Percentiles rank a stretch among this genome's conserved stretches.
Evolutionary conservation across 352 stramenopile species (phyloP).

Genomic region (Phytophthora agathidicida): DNA sequence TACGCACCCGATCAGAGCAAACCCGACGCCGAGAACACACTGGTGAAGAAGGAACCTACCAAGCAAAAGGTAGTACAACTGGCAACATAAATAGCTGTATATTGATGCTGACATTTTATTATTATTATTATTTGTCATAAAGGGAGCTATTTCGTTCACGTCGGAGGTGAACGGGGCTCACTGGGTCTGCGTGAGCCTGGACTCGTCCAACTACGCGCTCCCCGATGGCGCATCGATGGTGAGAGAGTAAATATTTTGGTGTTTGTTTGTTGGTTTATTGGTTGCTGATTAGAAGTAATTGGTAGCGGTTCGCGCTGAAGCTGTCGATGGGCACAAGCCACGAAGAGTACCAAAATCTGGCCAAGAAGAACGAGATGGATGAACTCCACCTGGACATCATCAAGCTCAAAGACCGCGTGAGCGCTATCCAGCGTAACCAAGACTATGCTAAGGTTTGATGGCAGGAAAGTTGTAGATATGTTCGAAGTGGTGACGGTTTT

Average conservation of each 20-base stretch:
- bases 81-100: not conserved
- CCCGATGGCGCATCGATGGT: slow-evolving; percentile 73
- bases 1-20: slow-evolving; percentile 55
- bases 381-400: slow-evolving; percentile 81
- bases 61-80: slow-evolving; percentile 57
- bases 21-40: slow-evolving; percentile 45
- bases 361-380: slow-evolving; percentile 86
- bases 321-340: slow-evolving; percentile 73
- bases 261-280: not conserved
- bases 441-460: slow-evolving; percentile 79
- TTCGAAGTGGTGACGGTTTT: not conserved
- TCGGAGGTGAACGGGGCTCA: slow-evolving; percentile 70
- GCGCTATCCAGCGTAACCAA: slow-evolving; percentile 80
- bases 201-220: slow-evolving; percentile 67
- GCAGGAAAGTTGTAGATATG: not conserved
- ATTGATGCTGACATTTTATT: slow-evolving; percentile 8
- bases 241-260: not conserved
- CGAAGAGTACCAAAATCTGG: slow-evolving; percentile 82
- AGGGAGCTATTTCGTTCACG: slow-evolving; percentile 75
- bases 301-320: slow-evolving; percentile 73
- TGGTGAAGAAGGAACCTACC: slow-evolving; percentile 65
- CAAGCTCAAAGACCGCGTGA: slow-evolving; percentile 82
- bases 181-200: slow-evolving; percentile 77
- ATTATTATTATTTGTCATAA: slow-evolving; percentile 4
- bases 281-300: slow-evolving; percentile 4